Evolutionary conservation across 352 stramenopile genomes (phyloP).

Genomic region (Blastocystis sp.): DNA sequence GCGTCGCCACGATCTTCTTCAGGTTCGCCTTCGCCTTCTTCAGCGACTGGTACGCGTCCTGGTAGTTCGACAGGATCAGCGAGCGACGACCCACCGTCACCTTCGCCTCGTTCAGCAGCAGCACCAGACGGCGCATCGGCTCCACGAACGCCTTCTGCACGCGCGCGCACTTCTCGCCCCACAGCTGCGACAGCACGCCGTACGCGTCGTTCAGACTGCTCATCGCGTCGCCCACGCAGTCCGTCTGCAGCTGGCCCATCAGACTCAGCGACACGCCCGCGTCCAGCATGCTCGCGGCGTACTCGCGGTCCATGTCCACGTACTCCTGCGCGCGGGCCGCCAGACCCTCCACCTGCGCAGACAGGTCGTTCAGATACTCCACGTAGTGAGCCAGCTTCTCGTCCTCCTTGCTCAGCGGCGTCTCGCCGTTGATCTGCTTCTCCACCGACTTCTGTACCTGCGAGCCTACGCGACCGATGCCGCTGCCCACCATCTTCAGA

Average conservation of each 20-base stretch:
- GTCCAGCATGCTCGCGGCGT: not conserved
- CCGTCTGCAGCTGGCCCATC: slow-evolving; percentile 18
- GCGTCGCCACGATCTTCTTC: slow-evolving; percentile 8
- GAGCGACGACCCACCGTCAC: slow-evolving; percentile 15
- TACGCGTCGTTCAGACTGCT: not conserved
- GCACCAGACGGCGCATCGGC: not conserved
- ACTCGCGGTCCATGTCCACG: slow-evolving; percentile 7
- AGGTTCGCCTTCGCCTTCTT: slow-evolving; percentile 50
- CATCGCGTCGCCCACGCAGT: slow-evolving; percentile 27
- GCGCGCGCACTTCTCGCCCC: not conserved
- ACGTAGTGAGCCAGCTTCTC: slow-evolving; percentile 41
- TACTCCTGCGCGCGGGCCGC: not conserved
- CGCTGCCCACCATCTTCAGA: slow-evolving; percentile 30
- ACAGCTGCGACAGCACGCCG: not conserved
- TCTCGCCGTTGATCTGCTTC: slow-evolving; percentile 6
- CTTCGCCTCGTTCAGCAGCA: slow-evolving; percentile 29
- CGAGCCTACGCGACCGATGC: not conserved
- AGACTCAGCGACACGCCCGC: not conserved
- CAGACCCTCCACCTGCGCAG: not conserved
- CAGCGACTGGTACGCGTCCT: slow-evolving; percentile 5
- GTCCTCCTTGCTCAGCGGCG: slow-evolving; percentile 44
- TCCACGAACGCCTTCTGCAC: slow-evolving; percentile 12
- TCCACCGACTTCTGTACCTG: slow-evolving; percentile 24
- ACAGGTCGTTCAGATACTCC: slow-evolving; percentile 33
- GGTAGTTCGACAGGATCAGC: slow-evolving; percentile 34